These are phyloP conservation scores for Hyparrhenia diplandra DNA, from an alignment of 176 grass and related monocot species.

Conservation along the genomic window DNA sequence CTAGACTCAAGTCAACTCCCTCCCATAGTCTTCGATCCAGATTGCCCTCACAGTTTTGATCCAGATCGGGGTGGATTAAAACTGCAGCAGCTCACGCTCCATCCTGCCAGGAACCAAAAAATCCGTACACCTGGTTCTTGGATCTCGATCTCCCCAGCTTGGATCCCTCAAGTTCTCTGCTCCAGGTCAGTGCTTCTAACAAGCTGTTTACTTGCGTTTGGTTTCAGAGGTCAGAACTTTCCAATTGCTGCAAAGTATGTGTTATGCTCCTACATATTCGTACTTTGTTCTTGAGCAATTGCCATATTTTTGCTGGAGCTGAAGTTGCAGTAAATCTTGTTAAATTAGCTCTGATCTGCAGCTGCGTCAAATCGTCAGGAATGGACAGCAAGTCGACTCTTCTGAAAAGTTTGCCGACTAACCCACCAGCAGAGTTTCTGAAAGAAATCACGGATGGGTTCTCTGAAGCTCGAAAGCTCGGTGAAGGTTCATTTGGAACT, in stretches of 20 bases:
- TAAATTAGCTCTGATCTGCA: neutral
- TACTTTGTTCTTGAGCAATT: neutral
- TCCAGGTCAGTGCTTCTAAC: neutral
- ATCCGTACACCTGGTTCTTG: neutral
- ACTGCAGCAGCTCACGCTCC: too few species aligned
- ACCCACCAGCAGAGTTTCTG: neutral
- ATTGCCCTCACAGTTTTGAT: too few species aligned
- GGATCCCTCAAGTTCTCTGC: neutral
- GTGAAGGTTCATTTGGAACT: conserved; percentile 12
- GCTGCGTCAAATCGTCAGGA: neutral
- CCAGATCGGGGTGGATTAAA: too few species aligned
- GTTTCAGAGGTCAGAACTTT: neutral
- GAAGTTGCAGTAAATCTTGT: neutral
- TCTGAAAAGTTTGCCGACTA: neutral
- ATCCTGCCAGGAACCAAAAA: too few species aligned
- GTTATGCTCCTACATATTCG: neutral
- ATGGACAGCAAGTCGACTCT: neutral
- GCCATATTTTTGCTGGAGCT: neutral
- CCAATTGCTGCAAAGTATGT: neutral
- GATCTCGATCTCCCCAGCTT: neutral
- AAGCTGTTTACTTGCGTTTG: neutral
- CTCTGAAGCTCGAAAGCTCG: neutral
- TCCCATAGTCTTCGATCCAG: too few species aligned
- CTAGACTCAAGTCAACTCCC: too few species aligned
- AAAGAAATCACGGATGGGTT: neutral